A percentile compares a stretch with the other conserved stretches of the same genome.
phyloP scores from a whole-genome alignment of 2,329 filamentous ascomycete species.

The Aspergillus sp. region DNA sequence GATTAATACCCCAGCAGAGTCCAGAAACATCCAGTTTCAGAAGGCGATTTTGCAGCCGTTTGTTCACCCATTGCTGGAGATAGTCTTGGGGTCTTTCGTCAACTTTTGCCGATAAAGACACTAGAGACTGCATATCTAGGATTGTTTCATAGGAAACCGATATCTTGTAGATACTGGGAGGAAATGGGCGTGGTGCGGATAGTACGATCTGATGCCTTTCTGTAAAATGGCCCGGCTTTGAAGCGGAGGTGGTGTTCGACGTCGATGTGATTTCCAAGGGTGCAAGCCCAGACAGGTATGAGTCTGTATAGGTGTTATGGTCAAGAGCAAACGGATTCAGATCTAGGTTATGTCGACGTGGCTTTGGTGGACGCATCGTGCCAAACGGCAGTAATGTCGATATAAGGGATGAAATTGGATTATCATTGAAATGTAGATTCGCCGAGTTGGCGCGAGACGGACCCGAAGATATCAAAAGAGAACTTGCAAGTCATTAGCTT shows the following conservation, averaged over 20 bases:
- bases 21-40: slow-evolving; percentile 40
- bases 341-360: slow-evolving; percentile 32
- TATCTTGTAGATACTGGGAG: slow-evolving; percentile 32
- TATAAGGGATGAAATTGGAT: slow-evolving; percentile 37
- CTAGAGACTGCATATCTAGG: slow-evolving; percentile 34
- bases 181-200: slow-evolving; percentile 38
- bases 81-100: slow-evolving; percentile 16
- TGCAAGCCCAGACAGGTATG: slow-evolving; percentile 71
- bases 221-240: slow-evolving; percentile 19
- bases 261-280: slow-evolving; percentile 57
- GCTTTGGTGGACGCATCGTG: slow-evolving; percentile 24
- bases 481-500: slow-evolving; percentile 28
- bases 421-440: slow-evolving; percentile 21
- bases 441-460: slow-evolving; percentile 23
- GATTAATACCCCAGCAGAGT: slow-evolving; percentile 43
- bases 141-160: slow-evolving; percentile 37
- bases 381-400: slow-evolving; percentile 44
- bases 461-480: slow-evolving; percentile 31
- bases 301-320: slow-evolving; percentile 56
- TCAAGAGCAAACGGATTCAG: slow-evolving; percentile 67
- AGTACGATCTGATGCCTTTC: slow-evolving; percentile 39
- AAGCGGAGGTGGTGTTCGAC: slow-evolving; percentile 25
- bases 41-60: slow-evolving; percentile 35
- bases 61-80: slow-evolving; percentile 36
- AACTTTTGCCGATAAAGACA: slow-evolving; percentile 31